Conservation (phyloP, 495 filamentous ascomycete genomes). For the Platismatia glauca region DNA sequence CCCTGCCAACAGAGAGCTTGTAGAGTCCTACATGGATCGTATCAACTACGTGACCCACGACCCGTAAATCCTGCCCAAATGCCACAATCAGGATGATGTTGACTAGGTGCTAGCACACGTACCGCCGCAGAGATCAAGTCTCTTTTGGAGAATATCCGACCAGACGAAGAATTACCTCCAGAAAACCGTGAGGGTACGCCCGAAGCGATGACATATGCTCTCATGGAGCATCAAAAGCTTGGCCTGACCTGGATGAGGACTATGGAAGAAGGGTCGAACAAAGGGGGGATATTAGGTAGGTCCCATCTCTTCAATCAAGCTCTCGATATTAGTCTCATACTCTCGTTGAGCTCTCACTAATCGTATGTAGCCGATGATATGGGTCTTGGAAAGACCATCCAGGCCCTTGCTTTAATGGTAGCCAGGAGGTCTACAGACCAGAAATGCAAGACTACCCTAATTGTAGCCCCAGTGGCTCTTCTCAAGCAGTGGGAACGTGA, state of each 20-base stretch:
- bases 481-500: conserved; percentile 87
- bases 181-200: conserved; percentile 67
- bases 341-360: background rate
- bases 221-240: conserved; percentile 79
- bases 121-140: conserved; percentile 57
- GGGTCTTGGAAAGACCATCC: conserved; percentile 94
- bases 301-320: background rate
- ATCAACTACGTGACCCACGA: conserved; percentile 36
- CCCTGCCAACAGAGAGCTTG: conserved; percentile 16
- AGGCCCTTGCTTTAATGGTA: conserved; percentile 75
- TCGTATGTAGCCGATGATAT: conserved; percentile 68
- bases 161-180: conserved; percentile 58
- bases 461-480: conserved; percentile 78
- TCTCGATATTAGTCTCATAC: background rate
- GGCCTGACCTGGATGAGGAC: conserved; percentile 75
- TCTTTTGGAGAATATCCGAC: conserved; percentile 62
- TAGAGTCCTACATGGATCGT: conserved; percentile 25
- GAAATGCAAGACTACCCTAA: conserved; percentile 70
- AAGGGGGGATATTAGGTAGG: conserved; percentile 56
- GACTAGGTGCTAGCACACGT: conserved; percentile 30
- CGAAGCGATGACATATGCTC: conserved; percentile 52
- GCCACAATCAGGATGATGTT: background rate
- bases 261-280: conserved; percentile 68
- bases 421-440: conserved; percentile 55
- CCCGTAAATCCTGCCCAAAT: conserved; percentile 25